Conservation (phyloP, 2,329 filamentous ascomycete species). For the Ophiostoma sp. region DNA sequence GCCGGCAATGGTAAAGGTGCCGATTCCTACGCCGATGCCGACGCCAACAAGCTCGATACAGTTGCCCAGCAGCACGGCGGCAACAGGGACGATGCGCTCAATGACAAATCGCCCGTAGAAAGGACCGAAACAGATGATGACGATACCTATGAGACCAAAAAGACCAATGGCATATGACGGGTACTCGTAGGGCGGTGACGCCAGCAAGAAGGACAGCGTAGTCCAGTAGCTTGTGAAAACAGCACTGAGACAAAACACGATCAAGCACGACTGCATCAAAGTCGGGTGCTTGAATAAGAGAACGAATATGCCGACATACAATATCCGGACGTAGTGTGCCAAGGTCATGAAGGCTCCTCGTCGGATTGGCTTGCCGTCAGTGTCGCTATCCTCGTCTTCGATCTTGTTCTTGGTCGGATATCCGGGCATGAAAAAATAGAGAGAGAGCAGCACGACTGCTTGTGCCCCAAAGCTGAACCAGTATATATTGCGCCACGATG, state of each 20-base stretch:
- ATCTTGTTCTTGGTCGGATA: constrained; percentile 64
- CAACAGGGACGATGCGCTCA: constrained; percentile 62
- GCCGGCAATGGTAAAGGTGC: constrained; percentile 60
- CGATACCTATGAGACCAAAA: constrained; percentile 72
- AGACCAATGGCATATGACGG: constrained; percentile 64
- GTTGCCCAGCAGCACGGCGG: constrained; percentile 60
- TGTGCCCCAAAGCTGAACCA: constrained; percentile 71
- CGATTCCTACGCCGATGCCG: constrained; percentile 62
- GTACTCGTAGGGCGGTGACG: constrained; percentile 63
- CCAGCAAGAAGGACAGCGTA: constrained; percentile 72
- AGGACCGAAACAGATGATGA: constrained; percentile 61
- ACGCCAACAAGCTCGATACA: constrained; percentile 55
- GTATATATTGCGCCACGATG: constrained; percentile 70
- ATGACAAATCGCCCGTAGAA: constrained; percentile 65
- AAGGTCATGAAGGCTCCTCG: not conserved
- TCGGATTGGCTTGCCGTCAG: not conserved
- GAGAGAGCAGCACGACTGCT: constrained; percentile 56
- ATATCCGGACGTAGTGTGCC: constrained; percentile 58
- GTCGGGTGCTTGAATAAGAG: constrained; percentile 62
- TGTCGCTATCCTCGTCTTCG: not conserved
- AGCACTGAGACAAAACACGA: constrained; percentile 55
- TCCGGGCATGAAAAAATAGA: constrained; percentile 73
- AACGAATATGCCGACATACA: constrained; percentile 61
- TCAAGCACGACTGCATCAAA: constrained; percentile 62
- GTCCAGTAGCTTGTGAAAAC: constrained; percentile 53